Conservation (phyloP, 805 yeast genomes). For the Debaryomyces prosopidis region DNA sequence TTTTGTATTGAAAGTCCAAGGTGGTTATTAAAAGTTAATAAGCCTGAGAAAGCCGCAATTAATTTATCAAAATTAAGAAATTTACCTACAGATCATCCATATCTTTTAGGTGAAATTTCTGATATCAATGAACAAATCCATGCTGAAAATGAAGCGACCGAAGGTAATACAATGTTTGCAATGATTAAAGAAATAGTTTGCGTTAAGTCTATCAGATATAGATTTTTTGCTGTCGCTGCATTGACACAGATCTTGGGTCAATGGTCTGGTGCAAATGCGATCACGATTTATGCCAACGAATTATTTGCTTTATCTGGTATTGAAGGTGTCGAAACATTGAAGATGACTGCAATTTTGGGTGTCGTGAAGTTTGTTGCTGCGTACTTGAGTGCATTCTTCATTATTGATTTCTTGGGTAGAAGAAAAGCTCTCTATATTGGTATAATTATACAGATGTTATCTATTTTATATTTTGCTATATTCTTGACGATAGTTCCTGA, state of each 20-base stretch:
- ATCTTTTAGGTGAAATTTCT: constrained; percentile 48
- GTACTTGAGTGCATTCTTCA: constrained; percentile 50
- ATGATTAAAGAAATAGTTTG: constrained; percentile 32
- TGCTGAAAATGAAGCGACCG: constrained; percentile 31
- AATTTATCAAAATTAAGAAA: constrained; percentile 45
- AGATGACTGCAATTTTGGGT: constrained; percentile 54
- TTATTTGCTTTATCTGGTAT: constrained; percentile 50
- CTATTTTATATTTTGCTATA: constrained; percentile 47
- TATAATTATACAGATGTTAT: constrained; percentile 41
- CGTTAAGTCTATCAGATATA: constrained; percentile 43
- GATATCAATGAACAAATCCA: constrained; percentile 51
- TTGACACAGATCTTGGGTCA: constrained; percentile 51
- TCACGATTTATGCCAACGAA: constrained; percentile 58
- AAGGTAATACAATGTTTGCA: constrained; percentile 18
- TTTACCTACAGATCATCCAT: constrained; percentile 48
- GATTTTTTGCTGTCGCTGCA: constrained; percentile 44
- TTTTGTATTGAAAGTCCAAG: constrained; percentile 53
- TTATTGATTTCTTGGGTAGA: constrained; percentile 56
- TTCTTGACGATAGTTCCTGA: constrained; percentile 48
- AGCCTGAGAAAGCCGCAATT: constrained; percentile 38
- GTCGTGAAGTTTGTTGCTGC: constrained; percentile 53
- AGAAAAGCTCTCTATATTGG: constrained; percentile 52
- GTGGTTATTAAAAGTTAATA: constrained; percentile 48
- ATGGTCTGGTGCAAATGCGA: constrained; percentile 61
- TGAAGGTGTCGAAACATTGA: constrained; percentile 39